Evolutionary conservation across 331 rosid genomes (phyloP).

Genomic region (Cydonia oblonga): DNA sequence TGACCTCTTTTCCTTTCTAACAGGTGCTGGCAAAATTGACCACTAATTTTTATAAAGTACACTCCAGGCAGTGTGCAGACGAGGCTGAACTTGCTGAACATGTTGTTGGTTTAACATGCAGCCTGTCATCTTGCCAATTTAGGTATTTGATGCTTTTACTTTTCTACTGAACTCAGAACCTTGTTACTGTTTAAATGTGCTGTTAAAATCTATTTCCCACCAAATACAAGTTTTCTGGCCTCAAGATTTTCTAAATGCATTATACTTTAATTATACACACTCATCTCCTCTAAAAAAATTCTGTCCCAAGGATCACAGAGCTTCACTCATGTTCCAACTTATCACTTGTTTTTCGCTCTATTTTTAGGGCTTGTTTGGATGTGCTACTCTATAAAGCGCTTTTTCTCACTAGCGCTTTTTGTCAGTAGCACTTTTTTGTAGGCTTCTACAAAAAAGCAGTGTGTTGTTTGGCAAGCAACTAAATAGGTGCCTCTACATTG

Average conservation of each 20-base stretch:
- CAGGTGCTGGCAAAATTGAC: slow-evolving; percentile 70
- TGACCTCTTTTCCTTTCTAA: background rate
- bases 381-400: too few relatives aligned
- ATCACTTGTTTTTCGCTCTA: background rate
- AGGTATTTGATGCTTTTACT: slow-evolving; percentile 34
- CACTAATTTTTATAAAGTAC: slow-evolving; percentile 58
- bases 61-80: slow-evolving; percentile 76
- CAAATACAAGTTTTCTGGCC: too few relatives aligned
- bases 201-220: too few relatives aligned
- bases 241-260: background rate
- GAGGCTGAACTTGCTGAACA: slow-evolving; percentile 95
- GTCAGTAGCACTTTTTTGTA: too few relatives aligned
- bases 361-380: background rate
- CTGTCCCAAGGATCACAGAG: background rate
- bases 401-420: too few relatives aligned
- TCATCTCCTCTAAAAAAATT: background rate
- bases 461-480: too few relatives aligned
- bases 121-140: slow-evolving; percentile 85
- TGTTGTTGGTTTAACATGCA: slow-evolving; percentile 79
- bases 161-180: too few relatives aligned
- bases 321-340: background rate
- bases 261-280: background rate
- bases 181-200: too few relatives aligned
- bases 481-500: too few relatives aligned
- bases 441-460: too few relatives aligned